Evolutionary conservation across 2,329 filamentous ascomycete genomes (phyloP), one percentile per base, ranked within the genome.

Genomic region (Aureobasidium mangrovei): DNA sequence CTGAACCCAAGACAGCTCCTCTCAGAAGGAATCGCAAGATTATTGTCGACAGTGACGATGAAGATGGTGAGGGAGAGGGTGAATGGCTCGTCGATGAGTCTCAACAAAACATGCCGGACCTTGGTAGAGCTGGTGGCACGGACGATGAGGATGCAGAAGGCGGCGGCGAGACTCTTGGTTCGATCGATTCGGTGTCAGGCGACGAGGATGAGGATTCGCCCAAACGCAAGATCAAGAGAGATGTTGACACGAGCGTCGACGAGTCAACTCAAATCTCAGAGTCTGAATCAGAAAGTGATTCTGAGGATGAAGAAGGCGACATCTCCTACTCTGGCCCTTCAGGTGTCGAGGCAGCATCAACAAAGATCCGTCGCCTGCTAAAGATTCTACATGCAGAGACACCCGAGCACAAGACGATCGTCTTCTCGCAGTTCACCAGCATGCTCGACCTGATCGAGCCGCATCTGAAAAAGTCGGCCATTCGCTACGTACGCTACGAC

Each of bases 391-490:
- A 83, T 59, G 81, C 81, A 42, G 93, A 98, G 69, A 83, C 84
- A 0, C 74, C 78, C 1, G 77, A 89, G 57, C 88, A 95, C 77
- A 98, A 98, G 67, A 95, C 95, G 66, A 98, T 98, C 64, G 90
- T 98, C 59, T 98, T 98, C 72, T 95, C 90, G 1, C 89, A 97
- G 64, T 98, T 98, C 72, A 98, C 93, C 0, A 93, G 89, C 0
- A 98, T 98, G 93, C 82, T 98, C 43, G 88, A 97, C 72, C 83
- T 97, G 29, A 84, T 98, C 59, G 90, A 97, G 67, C 93, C 93
- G 2, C 96, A 97, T 70, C 77, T 98, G 57, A 77, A 79, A 43
- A 78, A 82, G 46, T 83, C 85, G 10, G 81, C 83, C 10, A 85
- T 95, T 69, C 79, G 79, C 57, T 95, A 86, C 66, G 88, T 88